A percentile compares a stretch with the other conserved stretches of the same genome.
These are phyloP conservation scores for Annulohypoxylon nitens DNA, from an alignment of 495 filamentous ascomycete species.

Conservation along the genomic window DNA sequence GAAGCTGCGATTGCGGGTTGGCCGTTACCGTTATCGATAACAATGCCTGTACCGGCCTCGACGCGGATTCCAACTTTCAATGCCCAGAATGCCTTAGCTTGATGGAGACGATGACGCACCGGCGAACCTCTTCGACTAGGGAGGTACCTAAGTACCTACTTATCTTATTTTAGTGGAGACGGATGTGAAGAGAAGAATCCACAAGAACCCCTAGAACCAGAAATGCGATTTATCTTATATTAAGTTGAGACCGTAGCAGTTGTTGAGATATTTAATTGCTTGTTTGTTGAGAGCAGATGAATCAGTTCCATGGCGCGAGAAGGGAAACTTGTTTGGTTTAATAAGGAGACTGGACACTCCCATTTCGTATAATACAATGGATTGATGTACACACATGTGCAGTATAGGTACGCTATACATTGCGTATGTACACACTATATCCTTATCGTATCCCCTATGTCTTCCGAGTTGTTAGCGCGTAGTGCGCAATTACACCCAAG, in stretches of 20 bases:
- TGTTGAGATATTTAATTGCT: constrained; percentile 4
- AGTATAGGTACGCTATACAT: too few relatives aligned
- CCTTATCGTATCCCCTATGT: constrained; percentile 20
- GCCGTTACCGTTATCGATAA: constrained; percentile 44
- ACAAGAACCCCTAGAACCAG: neutral
- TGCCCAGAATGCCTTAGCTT: constrained; percentile 12
- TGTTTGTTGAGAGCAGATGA: constrained; percentile 19
- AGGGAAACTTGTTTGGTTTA: constrained; percentile 27
- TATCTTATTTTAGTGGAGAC: constrained; percentile 18
- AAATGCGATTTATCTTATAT: constrained; percentile 20
- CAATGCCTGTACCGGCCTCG: neutral
- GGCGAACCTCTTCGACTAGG: neutral
- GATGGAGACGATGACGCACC: constrained; percentile 45
- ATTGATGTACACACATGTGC: neutral
- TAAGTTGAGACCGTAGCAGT: neutral
- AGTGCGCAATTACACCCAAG: constrained; percentile 34
- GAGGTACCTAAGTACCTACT: constrained; percentile 7
- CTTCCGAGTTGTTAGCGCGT: constrained; percentile 17
- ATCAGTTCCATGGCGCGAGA: neutral
- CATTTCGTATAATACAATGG: neutral
- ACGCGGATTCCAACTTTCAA: neutral
- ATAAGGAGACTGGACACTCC: constrained; percentile 15
- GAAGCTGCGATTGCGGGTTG: constrained; percentile 39
- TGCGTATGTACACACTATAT: neutral
- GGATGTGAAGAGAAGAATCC: constrained; percentile 6